phyloP scores from a whole-genome alignment of 805 yeast genomes.

The Metschnikowia lunata region DNA sequence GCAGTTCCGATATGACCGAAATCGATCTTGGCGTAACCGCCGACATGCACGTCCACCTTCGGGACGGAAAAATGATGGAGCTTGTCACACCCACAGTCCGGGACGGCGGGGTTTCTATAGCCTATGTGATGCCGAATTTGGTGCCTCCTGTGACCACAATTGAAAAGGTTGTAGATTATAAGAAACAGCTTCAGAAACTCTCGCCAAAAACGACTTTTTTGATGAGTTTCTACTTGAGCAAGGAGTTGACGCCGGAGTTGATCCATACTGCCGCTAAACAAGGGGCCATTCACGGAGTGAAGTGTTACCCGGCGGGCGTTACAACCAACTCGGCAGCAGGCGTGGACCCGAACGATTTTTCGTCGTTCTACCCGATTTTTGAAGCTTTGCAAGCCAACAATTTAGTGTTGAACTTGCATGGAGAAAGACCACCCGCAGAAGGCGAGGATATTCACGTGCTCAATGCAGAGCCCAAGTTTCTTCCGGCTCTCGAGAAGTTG shows the following conservation, averaged over 20 bases:
- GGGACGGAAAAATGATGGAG: conserved; percentile 92
- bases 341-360: conserved; percentile 89
- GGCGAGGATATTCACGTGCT: conserved; percentile 73
- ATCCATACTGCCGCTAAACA: conserved; percentile 70
- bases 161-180: conserved; percentile 67
- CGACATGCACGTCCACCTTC: conserved; percentile 93
- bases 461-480: conserved; percentile 88
- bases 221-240: conserved; percentile 84
- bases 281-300: conserved; percentile 78
- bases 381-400: conserved; percentile 78
- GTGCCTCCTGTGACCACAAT: conserved; percentile 87
- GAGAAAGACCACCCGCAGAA: conserved; percentile 75
- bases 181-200: conserved; percentile 52
- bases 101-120: conserved; percentile 87
- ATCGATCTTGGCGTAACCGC: conserved; percentile 68
- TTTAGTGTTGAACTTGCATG: conserved; percentile 84
- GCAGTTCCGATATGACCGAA: conserved; percentile 17
- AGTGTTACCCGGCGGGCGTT: conserved; percentile 98
- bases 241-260: conserved; percentile 78
- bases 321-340: conserved; percentile 95
- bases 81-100: conserved; percentile 85
- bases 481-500: conserved; percentile 80
- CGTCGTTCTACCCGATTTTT: conserved; percentile 83
- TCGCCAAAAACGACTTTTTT: conserved; percentile 83
- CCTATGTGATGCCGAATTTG: conserved; percentile 94